Base-by-base conservation (phyloP, 2,329 filamentous ascomycete species). In the Setomelanomma holmii region DNA sequence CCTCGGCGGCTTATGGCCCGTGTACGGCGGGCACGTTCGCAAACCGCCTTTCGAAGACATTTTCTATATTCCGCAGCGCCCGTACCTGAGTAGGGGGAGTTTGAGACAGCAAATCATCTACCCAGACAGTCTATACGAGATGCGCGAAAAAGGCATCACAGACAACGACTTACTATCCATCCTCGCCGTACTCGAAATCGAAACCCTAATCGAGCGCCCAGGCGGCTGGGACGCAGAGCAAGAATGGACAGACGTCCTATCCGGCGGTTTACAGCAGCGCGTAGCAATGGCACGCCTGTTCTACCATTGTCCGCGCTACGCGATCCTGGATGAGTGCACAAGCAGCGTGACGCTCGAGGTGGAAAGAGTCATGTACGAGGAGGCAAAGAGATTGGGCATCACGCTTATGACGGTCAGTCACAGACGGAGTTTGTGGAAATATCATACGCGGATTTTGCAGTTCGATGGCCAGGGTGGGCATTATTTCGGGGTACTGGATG, bases 61-160 rank as follows among this genome's bases (percentile, higher is more conserved):
- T 71, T 99, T 98, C 78, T 99, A 99, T 78, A 96, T 99, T 60
- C 95, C 95, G 0, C 95, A 99, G 71, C 87, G 95, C 1, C 95
- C 95, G 0, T 99, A 99, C 71, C 84, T 99, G 1, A 95, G 90
- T 12, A 87, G 91, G 46, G 95, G 95, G 19, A 92, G 90, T 1
- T 84, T 99, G n/a, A 88, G 95, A 34, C 92, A 98, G 74, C 95
- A 99, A 69, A 92, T 99, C 64, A 96, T 95, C 53, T 99, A 99
- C 75, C 95, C 95, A 0, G 95, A 99, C 75, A 89, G 87, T 7
- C 76, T 96, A 16, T 88, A 90, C 45, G 89, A 93, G 58, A 96
- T 97, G 88, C 90, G 90, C 38, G 84, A 87, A 56, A 93, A 92
- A 68, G 88, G 89, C 41, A 83, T 95, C 27, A 92, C 89, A 0